phyloP scores from a whole-genome alignment of 2,329 filamentous ascomycete genomes.

The Penicillium sp. region DNA sequence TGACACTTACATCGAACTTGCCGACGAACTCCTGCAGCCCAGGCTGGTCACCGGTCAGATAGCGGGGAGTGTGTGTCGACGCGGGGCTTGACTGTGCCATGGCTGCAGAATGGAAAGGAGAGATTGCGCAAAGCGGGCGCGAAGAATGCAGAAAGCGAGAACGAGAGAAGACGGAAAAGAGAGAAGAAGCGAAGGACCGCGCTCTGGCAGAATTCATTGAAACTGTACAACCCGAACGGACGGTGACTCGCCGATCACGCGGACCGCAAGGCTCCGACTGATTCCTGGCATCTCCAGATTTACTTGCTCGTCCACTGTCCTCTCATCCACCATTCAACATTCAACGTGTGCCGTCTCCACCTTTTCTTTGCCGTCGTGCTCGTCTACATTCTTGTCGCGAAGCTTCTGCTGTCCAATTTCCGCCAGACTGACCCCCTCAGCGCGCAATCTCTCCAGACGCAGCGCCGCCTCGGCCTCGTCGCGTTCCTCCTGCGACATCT shows the following conservation, averaged over 20 bases:
- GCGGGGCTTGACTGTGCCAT: slow-evolving; percentile 23
- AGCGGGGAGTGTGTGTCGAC: slow-evolving; percentile 41
- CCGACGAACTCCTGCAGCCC: slow-evolving; percentile 81
- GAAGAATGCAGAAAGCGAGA: background rate
- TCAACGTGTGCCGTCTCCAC: slow-evolving; percentile 4
- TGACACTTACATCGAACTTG: slow-evolving; percentile 77
- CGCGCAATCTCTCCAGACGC: slow-evolving; percentile 21
- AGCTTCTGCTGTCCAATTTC: slow-evolving; percentile 19
- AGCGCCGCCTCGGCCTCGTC: slow-evolving; percentile 22
- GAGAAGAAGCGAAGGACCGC: background rate
- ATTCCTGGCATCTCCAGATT: background rate
- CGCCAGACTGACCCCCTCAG: slow-evolving; percentile 17
- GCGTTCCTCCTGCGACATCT: slow-evolving; percentile 30
- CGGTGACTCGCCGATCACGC: slow-evolving; percentile 22
- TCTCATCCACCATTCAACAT: too few relatives aligned
- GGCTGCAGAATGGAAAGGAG: background rate
- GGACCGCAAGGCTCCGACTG: slow-evolving; percentile 4
- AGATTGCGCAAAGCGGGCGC: background rate
- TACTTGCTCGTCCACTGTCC: too few relatives aligned
- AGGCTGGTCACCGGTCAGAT: slow-evolving; percentile 74
- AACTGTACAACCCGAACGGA: slow-evolving; percentile 18
- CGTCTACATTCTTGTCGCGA: slow-evolving; percentile 5
- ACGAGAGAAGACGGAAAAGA: background rate
- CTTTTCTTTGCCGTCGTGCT: slow-evolving; percentile 4
- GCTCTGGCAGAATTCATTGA: background rate